These are phyloP conservation scores for Bipolaris sorokiniana DNA, from an alignment of 2,329 filamentous ascomycete genomes.

Conservation along the genomic window DNA sequence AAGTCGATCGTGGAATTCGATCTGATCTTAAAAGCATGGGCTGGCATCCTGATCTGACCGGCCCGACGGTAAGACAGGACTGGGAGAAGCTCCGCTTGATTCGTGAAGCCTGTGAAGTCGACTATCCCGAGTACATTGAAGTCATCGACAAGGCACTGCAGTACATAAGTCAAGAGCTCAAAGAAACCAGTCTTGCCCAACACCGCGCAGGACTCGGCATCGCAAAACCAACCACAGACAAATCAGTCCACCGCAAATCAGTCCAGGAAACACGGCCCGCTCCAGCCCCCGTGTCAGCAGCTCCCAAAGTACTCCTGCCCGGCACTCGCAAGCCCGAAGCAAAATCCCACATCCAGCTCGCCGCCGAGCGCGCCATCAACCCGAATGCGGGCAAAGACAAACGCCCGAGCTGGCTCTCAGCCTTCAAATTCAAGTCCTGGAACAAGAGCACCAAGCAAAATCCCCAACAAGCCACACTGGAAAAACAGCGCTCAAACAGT, in stretches of 20 bases:
- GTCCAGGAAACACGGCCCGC: conserved; percentile 27
- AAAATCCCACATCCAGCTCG: conserved; percentile 32
- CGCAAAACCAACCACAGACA: conserved; percentile 6
- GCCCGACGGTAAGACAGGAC: conserved; percentile 38
- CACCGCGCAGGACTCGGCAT: conserved; percentile 27
- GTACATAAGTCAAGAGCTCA: conserved; percentile 50
- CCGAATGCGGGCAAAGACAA: conserved; percentile 34
- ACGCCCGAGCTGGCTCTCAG: conserved; percentile 37
- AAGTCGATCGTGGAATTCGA: conserved; percentile 53
- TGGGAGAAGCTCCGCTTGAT: conserved; percentile 54
- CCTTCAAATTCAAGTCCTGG: conserved; percentile 41
- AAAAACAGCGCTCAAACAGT: conserved; percentile 32
- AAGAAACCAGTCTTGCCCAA: conserved; percentile 30
- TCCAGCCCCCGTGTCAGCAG: conserved; percentile 1
- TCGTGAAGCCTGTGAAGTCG: conserved; percentile 50
- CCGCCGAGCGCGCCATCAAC: conserved; percentile 27
- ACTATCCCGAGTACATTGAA: conserved; percentile 54
- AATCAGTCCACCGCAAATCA: conserved; percentile 31
- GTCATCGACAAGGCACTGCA: conserved; percentile 52
- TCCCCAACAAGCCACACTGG: conserved; percentile 1
- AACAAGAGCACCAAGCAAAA: conserved; percentile 27
- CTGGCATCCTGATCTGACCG: conserved; percentile 56
- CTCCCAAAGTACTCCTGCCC: not conserved
- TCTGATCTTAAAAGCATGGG: conserved; percentile 56
- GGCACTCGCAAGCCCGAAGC: conserved; percentile 4